Percentiles rank a stretch among this genome's conserved stretches.
Conservation (phyloP, 495 filamentous ascomycete species). For the Penicillium canariense region DNA sequence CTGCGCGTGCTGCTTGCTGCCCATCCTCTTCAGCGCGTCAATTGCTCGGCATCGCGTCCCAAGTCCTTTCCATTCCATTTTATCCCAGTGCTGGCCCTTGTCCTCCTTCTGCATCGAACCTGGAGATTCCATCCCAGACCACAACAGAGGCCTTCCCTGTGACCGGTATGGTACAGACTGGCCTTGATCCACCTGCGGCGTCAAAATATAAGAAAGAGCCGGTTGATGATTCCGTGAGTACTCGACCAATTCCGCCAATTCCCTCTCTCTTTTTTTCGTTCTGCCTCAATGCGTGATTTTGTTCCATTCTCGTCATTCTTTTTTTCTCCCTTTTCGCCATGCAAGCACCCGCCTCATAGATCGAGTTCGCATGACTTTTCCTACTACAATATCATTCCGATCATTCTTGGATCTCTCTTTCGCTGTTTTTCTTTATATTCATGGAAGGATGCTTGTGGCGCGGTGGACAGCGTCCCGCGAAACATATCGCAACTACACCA, state of each 20-base stretch:
- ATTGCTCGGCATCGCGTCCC: conserved; percentile 4
- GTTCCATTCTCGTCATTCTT: conserved; percentile 6
- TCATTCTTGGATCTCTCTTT: conserved; percentile 1
- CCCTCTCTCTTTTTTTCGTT: neutral
- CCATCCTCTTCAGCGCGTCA: neutral
- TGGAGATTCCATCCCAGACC: conserved; percentile 18
- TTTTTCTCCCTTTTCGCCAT: conserved; percentile 12
- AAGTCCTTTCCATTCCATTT: conserved; percentile 12
- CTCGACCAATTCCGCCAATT: neutral
- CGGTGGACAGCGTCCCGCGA: neutral
- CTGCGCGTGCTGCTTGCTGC: neutral
- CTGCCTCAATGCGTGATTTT: neutral
- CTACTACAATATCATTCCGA: conserved; percentile 26
- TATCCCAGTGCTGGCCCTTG: neutral
- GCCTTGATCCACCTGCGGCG: conserved; percentile 36
- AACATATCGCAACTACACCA: neutral
- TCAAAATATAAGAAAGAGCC: conserved; percentile 46
- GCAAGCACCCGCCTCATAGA: conserved; percentile 11
- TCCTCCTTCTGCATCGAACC: conserved; percentile 6
- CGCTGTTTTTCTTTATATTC: conserved; percentile 14
- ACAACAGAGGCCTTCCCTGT: conserved; percentile 31
- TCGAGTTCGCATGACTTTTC: conserved; percentile 11
- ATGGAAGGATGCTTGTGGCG: neutral
- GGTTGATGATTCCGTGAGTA: conserved; percentile 44
- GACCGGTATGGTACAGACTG: conserved; percentile 50